Evolutionary conservation across 129 eudicot genomes (phyloP), one percentile per base, ranked within the genome.

Genomic region (Flaveria trinervia): DNA sequence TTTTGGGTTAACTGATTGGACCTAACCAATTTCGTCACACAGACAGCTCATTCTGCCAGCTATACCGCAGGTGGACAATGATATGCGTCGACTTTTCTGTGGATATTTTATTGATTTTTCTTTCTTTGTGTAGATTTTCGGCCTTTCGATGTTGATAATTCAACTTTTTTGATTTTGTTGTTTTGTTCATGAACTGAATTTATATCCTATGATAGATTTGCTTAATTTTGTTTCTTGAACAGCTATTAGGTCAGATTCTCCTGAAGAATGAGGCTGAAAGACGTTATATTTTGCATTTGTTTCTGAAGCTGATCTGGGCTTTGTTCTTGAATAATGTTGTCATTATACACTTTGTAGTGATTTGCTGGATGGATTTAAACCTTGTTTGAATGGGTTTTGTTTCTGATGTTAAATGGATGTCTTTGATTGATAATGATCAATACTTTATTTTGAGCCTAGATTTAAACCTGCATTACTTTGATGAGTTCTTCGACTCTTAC

Each of bases 231-330:
- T 28, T 13, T 55, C 60, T 64, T 56, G 65, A 78, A 59, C 96
- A 90, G 96, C 89, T 62, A 46, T 85, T 20, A 87, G 96, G 80
- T 81, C 96, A 0, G 92, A 88, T 48, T 67, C 88, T 57, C 80
- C 83, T 43, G 92, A 87, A 65, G 86, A 71, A 39, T 82, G 85
- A 83, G 56, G 78, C 79, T 16, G 79, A 50, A 73, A 62, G 65
- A 49, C 49, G 72, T 50, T 18, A n/a, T 72, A 64, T 50, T 71
- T 49, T 62, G 52, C 82, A 57, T 39, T 36, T 79, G 65, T 71
- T 71, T 59, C 45, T 62, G 79, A 77, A 55, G 68, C 65, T 62
- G 68, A 13, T 62, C 20, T 62, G 70, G 68, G 17, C 30, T 54
- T 54, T 25, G 67, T 54, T 45, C 49, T 56, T 23, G 70, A 77